Percentiles rank a stretch among this genome's conserved stretches.
phyloP scores from a whole-genome alignment of 2,329 filamentous ascomycete species.

The Thielaviopsis punctulata region DNA sequence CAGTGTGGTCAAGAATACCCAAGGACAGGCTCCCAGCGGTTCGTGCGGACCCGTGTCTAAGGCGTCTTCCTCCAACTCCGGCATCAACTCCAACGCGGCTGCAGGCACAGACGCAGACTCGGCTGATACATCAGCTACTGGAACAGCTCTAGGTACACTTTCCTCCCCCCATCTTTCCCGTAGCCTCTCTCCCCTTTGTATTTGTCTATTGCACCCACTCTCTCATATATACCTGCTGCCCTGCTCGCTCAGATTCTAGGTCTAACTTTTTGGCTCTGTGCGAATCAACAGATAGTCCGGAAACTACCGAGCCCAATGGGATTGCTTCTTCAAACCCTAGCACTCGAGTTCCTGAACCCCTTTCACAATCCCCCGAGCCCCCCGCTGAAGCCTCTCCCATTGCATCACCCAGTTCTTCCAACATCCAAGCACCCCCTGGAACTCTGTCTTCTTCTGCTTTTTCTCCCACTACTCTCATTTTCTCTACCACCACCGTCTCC shows the following conservation, averaged over 20 bases:
- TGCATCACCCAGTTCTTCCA: not conserved
- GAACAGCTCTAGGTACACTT: not conserved
- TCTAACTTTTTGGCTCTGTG: not conserved
- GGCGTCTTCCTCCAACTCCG: not conserved
- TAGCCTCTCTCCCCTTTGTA: not conserved
- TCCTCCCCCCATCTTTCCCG: not conserved
- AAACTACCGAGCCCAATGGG: not conserved
- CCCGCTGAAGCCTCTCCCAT: not conserved
- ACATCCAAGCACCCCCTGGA: not conserved
- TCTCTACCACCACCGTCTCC: not conserved
- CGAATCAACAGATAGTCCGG: not conserved
- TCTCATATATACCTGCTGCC: not conserved
- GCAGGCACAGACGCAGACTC: not conserved
- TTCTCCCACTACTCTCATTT: not conserved
- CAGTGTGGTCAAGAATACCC: slow-evolving; percentile 23
- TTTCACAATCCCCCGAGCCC: too few species aligned
- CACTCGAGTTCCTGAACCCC: too few species aligned
- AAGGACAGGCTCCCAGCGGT: slow-evolving; percentile 17
- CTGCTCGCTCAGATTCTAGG: not conserved
- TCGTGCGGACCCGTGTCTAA: slow-evolving; percentile 1
- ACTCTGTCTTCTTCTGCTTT: not conserved
- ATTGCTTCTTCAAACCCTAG: not conserved
- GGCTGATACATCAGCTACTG: not conserved
- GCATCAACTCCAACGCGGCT: not conserved
- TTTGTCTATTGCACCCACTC: not conserved